phyloP scores from a whole-genome alignment of 495 filamentous ascomycete genomes.

The Aspergillus affinis region DNA sequence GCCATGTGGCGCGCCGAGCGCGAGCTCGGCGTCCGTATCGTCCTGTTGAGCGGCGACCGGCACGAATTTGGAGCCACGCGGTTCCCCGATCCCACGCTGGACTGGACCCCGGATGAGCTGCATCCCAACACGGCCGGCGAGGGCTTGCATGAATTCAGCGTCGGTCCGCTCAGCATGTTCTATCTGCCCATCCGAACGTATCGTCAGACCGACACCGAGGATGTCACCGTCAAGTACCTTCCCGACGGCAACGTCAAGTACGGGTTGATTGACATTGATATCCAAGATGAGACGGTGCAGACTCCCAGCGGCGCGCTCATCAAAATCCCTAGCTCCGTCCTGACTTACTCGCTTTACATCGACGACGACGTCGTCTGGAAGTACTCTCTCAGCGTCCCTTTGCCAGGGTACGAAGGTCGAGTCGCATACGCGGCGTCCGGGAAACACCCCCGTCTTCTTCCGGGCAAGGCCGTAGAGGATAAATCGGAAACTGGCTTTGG shows the following conservation, averaged over 20 bases:
- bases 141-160: slow-evolving; percentile 83
- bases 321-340: slow-evolving; percentile 42
- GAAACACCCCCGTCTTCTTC: slow-evolving; percentile 15
- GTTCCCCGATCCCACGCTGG: slow-evolving; percentile 68
- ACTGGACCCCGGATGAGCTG: slow-evolving; percentile 21
- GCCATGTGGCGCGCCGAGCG: slow-evolving; percentile 82
- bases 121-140: slow-evolving; percentile 35
- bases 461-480: slow-evolving; percentile 18
- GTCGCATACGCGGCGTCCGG: background rate
- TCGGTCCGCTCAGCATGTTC: slow-evolving; percentile 88
- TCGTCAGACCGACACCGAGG: slow-evolving; percentile 69
- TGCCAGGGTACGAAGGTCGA: slow-evolving; percentile 14
- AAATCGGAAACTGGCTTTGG: slow-evolving; percentile 5
- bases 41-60: slow-evolving; percentile 84
- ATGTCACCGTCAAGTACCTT: slow-evolving; percentile 80
- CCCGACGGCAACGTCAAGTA: slow-evolving; percentile 89
- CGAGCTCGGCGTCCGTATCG: slow-evolving; percentile 69
- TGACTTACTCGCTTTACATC: slow-evolving; percentile 81
- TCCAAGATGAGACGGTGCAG: slow-evolving; percentile 55
- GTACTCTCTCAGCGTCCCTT: slow-evolving; percentile 44
- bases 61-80: slow-evolving; percentile 94
- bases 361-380: slow-evolving; percentile 80
- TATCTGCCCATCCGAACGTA: slow-evolving; percentile 87
- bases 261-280: slow-evolving; percentile 80
- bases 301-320: slow-evolving; percentile 27